Percentiles rank a stretch among this genome's conserved stretches.
Conservation (phyloP, 148 eudicot genomes). For the Mesembryanthemum crystallinum region DNA sequence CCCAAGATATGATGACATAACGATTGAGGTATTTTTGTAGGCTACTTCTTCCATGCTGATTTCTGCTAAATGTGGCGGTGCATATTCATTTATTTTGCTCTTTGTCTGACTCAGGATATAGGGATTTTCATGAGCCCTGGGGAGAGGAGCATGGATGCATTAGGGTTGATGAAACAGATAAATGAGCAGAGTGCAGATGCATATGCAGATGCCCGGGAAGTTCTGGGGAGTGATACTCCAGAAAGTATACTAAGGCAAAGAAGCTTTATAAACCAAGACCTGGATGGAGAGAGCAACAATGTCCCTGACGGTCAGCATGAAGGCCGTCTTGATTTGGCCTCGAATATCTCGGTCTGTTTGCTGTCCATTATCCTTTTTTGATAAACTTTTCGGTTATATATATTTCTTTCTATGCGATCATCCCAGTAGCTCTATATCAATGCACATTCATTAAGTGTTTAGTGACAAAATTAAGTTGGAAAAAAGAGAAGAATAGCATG, state of each 20-base stretch:
- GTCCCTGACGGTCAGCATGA: conserved; percentile 30
- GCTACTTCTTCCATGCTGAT: neutral
- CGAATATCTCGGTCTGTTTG: conserved; percentile 49
- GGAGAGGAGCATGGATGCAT: conserved; percentile 70
- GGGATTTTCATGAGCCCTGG: conserved; percentile 78
- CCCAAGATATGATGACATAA: conserved; percentile 77
- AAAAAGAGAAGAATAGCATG: neutral
- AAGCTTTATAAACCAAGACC: conserved; percentile 30
- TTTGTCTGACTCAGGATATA: conserved; percentile 52
- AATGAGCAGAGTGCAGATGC: conserved; percentile 75
- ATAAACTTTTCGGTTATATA: neutral
- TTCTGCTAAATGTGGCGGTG: neutral
- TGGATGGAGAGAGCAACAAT: conserved; percentile 30
- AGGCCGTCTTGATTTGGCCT: conserved; percentile 28
- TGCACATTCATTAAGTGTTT: neutral
- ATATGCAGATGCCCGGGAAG: conserved; percentile 82
- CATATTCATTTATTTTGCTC: neutral
- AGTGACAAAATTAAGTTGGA: neutral
- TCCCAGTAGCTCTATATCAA: neutral
- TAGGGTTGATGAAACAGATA: conserved; percentile 84
- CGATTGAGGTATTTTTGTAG: conserved; percentile 62
- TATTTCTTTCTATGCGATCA: neutral
- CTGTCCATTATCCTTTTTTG: neutral
- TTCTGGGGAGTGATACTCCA: conserved; percentile 83
- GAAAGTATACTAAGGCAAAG: conserved; percentile 57